A percentile compares a stretch with the other conserved stretches of the same genome.
Conservation (phyloP, 805 yeast species). For the Saccharomycopsis schoenii region DNA sequence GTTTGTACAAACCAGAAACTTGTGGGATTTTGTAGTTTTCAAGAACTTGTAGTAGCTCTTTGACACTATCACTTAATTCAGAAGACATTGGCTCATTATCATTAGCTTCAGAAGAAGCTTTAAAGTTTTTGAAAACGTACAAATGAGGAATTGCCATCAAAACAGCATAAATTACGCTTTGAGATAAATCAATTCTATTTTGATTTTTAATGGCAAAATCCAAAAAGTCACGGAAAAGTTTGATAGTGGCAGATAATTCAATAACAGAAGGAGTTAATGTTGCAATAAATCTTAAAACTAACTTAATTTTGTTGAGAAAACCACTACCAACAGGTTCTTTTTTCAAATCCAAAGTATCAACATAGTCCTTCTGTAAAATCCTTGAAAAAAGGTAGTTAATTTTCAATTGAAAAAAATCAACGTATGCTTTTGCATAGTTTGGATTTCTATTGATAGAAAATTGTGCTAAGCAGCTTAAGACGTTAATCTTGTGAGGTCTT, state of each 20-base stretch:
- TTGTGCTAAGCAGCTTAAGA: slow-evolving; percentile 58
- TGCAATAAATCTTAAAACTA: slow-evolving; percentile 60
- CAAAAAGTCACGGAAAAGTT: slow-evolving; percentile 43
- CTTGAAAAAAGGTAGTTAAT: slow-evolving; percentile 13
- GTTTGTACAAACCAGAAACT: background rate
- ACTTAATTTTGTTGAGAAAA: slow-evolving; percentile 60
- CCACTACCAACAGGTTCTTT: slow-evolving; percentile 36
- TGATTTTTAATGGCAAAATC: slow-evolving; percentile 37
- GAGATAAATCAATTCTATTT: slow-evolving; percentile 26
- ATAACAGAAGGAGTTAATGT: slow-evolving; percentile 47
- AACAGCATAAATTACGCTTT: slow-evolving; percentile 54
- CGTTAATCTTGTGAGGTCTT: slow-evolving; percentile 83
- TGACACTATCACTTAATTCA: background rate
- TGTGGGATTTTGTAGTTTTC: background rate
- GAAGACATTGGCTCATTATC: background rate
- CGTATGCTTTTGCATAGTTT: slow-evolving; percentile 55
- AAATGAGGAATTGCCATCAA: slow-evolving; percentile 58
- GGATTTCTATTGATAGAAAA: slow-evolving; percentile 55
- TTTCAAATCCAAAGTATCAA: slow-evolving; percentile 59
- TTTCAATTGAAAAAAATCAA: slow-evolving; percentile 59
- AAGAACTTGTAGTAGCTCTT: background rate
- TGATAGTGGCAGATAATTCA: slow-evolving; percentile 17
- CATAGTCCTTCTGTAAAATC: slow-evolving; percentile 34
- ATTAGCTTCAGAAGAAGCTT: background rate
- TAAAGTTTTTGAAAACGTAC: slow-evolving; percentile 31